A percentile compares a stretch with the other conserved stretches of the same genome.
phyloP scores from a whole-genome alignment of 2,329 filamentous ascomycete species.

The Aspergillus costaricaensis region DNA sequence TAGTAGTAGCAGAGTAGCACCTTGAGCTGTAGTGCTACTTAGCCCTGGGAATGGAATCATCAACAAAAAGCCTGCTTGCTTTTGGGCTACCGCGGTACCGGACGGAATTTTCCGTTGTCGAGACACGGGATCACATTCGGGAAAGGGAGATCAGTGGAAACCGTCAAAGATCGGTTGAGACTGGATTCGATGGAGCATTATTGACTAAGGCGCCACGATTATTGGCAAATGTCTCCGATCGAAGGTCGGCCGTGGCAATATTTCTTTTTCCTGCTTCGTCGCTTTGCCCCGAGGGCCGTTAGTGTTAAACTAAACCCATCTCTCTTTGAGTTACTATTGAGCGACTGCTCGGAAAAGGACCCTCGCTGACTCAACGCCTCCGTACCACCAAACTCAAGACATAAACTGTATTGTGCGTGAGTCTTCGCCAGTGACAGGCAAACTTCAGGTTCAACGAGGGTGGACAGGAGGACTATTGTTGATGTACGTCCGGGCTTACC shows the following conservation, averaged over 20 bases:
- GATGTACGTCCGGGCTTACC: conserved; percentile 9
- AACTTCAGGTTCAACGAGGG: background rate
- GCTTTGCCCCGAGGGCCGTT: conserved; percentile 1
- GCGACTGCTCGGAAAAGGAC: background rate
- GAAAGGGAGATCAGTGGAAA: conserved; percentile 29
- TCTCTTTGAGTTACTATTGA: too few relatives aligned
- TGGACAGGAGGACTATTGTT: background rate
- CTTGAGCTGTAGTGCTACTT: too few relatives aligned
- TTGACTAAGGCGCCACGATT: conserved; percentile 10
- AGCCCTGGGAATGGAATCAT: too few relatives aligned
- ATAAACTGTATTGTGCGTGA: background rate
- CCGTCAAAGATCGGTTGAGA: conserved; percentile 24
- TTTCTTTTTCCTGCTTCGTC: background rate
- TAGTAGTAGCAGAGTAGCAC: background rate
- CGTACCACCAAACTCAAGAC: background rate
- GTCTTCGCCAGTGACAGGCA: background rate
- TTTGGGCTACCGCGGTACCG: conserved; percentile 20
- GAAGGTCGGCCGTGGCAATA: conserved; percentile 22
- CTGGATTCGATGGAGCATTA: conserved; percentile 3
- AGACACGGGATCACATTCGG: conserved; percentile 25
- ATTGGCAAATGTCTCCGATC: conserved; percentile 19
- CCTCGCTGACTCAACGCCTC: background rate
- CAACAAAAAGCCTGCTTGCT: too few relatives aligned
- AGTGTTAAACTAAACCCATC: background rate
- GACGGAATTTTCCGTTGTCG: conserved; percentile 21